A percentile compares a stretch with the other conserved stretches of the same genome.
These are phyloP conservation scores for Claviceps paspali DNA, from an alignment of 2,329 filamentous ascomycete species.

Conservation along the genomic window DNA sequence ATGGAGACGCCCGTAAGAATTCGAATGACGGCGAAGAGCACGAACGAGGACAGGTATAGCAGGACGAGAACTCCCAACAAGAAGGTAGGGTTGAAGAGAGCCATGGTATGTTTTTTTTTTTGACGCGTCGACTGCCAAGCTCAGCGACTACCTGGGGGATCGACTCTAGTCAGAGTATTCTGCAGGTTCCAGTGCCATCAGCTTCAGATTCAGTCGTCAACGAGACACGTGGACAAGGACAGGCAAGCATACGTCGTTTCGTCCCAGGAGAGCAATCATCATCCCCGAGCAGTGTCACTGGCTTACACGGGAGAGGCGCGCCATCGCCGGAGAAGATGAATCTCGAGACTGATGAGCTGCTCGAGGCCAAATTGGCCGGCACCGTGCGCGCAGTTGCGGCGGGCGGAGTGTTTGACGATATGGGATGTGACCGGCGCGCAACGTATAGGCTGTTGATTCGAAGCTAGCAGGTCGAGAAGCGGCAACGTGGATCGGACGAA, in stretches of 20 bases:
- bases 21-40: slow-evolving; percentile 82
- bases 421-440: no score
- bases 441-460: no score
- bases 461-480: no score
- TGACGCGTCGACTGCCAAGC: not conserved
- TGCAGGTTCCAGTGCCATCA: not conserved
- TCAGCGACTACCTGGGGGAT: not conserved
- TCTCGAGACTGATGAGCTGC: not conserved
- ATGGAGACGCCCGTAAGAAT: slow-evolving; percentile 91
- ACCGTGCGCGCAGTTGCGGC: not conserved
- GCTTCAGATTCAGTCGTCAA: not conserved
- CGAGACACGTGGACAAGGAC: not conserved
- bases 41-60: slow-evolving; percentile 79
- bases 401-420: not conserved
- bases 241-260: slow-evolving; percentile 1
- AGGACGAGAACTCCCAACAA: slow-evolving; percentile 74
- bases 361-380: not conserved
- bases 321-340: slow-evolving; percentile 2
- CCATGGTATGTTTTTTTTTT: slow-evolving; percentile 39
- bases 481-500: no score
- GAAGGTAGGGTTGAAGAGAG: slow-evolving; percentile 61
- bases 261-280: slow-evolving; percentile 2
- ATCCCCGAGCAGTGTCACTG: slow-evolving; percentile 1
- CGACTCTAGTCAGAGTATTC: slow-evolving; percentile 1
- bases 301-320: slow-evolving; percentile 1